phyloP scores from a whole-genome alignment of 495 filamentous ascomycete genomes.

The Aspergillus nidulans region DNA sequence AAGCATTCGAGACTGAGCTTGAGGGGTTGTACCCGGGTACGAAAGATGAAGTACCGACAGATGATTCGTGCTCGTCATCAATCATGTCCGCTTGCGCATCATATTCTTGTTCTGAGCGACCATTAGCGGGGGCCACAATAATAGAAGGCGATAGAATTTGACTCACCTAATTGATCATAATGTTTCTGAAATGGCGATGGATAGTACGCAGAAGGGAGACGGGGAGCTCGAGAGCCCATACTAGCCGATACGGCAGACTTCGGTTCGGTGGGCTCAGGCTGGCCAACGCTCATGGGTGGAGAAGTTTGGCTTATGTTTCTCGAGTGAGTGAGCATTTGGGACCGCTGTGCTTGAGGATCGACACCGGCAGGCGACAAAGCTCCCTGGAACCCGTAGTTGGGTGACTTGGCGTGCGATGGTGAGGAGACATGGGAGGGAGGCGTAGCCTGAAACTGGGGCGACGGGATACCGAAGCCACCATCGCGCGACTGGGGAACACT shows the following conservation, averaged over 20 bases:
- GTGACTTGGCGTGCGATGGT: constrained; percentile 65
- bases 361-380: constrained; percentile 64
- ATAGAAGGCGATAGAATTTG: background rate
- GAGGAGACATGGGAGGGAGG: constrained; percentile 80
- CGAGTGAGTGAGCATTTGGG: constrained; percentile 44
- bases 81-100: constrained; percentile 93
- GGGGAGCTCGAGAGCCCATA: constrained; percentile 29
- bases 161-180: constrained; percentile 96
- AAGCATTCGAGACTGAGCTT: constrained; percentile 38
- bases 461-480: constrained; percentile 44
- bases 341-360: constrained; percentile 52
- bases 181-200: constrained; percentile 87
- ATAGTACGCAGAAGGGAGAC: constrained; percentile 60
- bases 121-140: constrained; percentile 1
- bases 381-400: constrained; percentile 64
- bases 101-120: constrained; percentile 91
- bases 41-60: constrained; percentile 63
- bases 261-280: constrained; percentile 34
- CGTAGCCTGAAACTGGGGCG: constrained; percentile 66
- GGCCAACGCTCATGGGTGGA: constrained; percentile 40
- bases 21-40: constrained; percentile 51
- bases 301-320: constrained; percentile 37
- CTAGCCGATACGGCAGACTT: constrained; percentile 26
- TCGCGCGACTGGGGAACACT: constrained; percentile 51
- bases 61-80: constrained; percentile 75